Percentiles rank a stretch among this genome's conserved stretches.
phyloP scores from a whole-genome alignment of 2,329 filamentous ascomycete genomes.

The Exserohilum rostratum region DNA sequence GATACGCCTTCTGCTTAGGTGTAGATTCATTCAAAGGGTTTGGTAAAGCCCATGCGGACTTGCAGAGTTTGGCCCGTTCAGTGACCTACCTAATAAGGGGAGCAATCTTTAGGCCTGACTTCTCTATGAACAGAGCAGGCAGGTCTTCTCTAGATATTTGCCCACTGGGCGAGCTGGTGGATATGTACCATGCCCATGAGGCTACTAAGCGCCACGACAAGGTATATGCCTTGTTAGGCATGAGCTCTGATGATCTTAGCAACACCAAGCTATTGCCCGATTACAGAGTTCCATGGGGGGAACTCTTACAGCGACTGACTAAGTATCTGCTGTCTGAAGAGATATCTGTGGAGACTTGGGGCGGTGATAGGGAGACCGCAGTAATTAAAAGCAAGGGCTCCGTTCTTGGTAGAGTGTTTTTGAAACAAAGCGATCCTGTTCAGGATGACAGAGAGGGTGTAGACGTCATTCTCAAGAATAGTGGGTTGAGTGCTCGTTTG shows the following conservation, averaged over 20 bases:
- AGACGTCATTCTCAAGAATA: background rate
- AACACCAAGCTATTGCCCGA: slow-evolving; percentile 14
- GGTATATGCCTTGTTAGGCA: no score
- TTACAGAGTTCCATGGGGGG: slow-evolving; percentile 19
- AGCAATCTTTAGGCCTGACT: slow-evolving; percentile 22
- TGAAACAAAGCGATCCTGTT: background rate
- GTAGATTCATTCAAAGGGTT: slow-evolving; percentile 12
- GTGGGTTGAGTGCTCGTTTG: background rate
- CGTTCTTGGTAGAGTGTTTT: slow-evolving; percentile 13
- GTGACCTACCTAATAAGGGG: slow-evolving; percentile 21
- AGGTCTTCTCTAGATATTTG: no score
- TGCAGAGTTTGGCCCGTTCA: slow-evolving; percentile 16
- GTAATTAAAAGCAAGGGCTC: slow-evolving; percentile 15
- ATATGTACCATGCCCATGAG: no score
- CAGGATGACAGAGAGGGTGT: background rate
- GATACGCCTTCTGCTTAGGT: slow-evolving; percentile 25
- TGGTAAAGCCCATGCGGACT: slow-evolving; percentile 4
- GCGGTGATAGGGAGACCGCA: slow-evolving; percentile 9
- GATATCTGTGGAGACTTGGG: slow-evolving; percentile 17
- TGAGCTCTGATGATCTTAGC: slow-evolving; percentile 13
- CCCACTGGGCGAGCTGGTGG: no score
- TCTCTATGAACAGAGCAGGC: no score
- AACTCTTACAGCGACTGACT: slow-evolving; percentile 18
- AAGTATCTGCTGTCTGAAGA: slow-evolving; percentile 15
- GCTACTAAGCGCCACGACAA: no score